phyloP scores from a whole-genome alignment of 495 filamentous ascomycete genomes.

The Trichocladium antarcticum region DNA sequence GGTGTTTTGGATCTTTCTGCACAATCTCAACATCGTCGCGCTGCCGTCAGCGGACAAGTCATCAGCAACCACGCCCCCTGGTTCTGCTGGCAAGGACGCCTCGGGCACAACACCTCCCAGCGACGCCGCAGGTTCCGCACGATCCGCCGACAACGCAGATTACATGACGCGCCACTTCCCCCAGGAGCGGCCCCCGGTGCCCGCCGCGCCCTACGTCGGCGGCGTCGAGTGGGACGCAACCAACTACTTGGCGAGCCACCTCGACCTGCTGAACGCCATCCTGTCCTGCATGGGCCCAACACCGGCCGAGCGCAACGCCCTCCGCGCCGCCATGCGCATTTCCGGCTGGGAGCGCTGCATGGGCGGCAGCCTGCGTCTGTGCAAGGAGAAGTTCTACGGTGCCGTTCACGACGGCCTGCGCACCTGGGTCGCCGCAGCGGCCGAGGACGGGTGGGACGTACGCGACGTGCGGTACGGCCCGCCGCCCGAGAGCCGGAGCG shows the following conservation, averaged over 20 bases:
- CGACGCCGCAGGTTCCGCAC: neutral
- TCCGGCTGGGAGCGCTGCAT: constrained; percentile 89
- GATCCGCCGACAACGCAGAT: constrained; percentile 20
- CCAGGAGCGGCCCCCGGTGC: constrained; percentile 74
- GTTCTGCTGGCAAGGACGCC: neutral
- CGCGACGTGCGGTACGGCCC: constrained; percentile 64
- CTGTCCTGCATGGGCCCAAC: constrained; percentile 68
- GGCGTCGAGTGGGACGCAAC: constrained; percentile 99
- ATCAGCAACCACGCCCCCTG: neutral
- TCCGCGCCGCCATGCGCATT: constrained; percentile 64
- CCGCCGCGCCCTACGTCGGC: constrained; percentile 91
- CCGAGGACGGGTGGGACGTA: constrained; percentile 79
- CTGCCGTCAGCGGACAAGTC: constrained; percentile 33
- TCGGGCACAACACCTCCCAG: neutral
- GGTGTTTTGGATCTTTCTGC: constrained; percentile 98
- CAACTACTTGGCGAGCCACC: constrained; percentile 82
- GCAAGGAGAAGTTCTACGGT: constrained; percentile 95
- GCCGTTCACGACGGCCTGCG: constrained; percentile 78
- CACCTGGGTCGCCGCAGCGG: constrained; percentile 81
- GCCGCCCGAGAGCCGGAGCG: constrained; percentile 37
- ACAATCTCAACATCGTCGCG: constrained; percentile 80
- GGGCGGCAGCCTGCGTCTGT: constrained; percentile 71
- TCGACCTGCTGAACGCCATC: constrained; percentile 87
- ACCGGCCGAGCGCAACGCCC: constrained; percentile 57
- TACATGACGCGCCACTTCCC: constrained; percentile 75